These are phyloP conservation scores for Diplocarpon rosae DNA, from an alignment of 2,329 filamentous ascomycete species.

Conservation along the genomic window DNA sequence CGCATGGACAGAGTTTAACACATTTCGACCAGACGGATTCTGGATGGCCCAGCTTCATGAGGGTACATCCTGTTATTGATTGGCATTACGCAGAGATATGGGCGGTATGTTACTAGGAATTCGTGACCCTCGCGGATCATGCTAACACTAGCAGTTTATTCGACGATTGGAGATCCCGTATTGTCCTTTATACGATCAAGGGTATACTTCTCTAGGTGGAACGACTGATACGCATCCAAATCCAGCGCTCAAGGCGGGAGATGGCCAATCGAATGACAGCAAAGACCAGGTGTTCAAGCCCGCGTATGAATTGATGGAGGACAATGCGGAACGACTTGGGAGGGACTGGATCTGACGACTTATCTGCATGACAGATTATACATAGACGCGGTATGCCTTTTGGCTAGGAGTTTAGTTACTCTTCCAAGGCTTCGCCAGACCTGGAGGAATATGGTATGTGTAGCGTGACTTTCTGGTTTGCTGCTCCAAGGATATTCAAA, in stretches of 20 bases:
- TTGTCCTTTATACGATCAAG: constrained; percentile 75
- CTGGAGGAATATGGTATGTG: background rate
- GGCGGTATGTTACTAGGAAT: constrained; percentile 43
- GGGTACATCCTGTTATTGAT: constrained; percentile 90
- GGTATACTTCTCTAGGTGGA: constrained; percentile 88
- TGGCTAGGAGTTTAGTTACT: background rate
- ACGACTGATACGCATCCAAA: constrained; percentile 84
- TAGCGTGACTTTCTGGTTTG: too few relatives aligned
- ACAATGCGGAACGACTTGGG: constrained; percentile 69
- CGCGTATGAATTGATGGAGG: constrained; percentile 64
- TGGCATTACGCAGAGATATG: constrained; percentile 96
- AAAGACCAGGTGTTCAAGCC: constrained; percentile 46
- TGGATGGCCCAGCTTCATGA: constrained; percentile 87
- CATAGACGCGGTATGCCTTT: constrained; percentile 3
- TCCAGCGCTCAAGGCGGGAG: constrained; percentile 48
- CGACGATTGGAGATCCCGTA: constrained; percentile 70
- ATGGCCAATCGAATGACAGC: constrained; percentile 24
- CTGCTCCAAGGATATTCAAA: too few relatives aligned
- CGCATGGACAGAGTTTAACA: constrained; percentile 67
- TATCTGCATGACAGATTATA: constrained; percentile 4
- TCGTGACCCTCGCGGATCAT: background rate
- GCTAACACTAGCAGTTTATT: constrained; percentile 51
- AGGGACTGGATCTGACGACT: constrained; percentile 42
- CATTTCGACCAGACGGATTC: constrained; percentile 81
- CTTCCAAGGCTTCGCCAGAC: background rate